phyloP scores from a whole-genome alignment of 2,329 filamentous ascomycete species.

The Aspergillus proliferans region DNA sequence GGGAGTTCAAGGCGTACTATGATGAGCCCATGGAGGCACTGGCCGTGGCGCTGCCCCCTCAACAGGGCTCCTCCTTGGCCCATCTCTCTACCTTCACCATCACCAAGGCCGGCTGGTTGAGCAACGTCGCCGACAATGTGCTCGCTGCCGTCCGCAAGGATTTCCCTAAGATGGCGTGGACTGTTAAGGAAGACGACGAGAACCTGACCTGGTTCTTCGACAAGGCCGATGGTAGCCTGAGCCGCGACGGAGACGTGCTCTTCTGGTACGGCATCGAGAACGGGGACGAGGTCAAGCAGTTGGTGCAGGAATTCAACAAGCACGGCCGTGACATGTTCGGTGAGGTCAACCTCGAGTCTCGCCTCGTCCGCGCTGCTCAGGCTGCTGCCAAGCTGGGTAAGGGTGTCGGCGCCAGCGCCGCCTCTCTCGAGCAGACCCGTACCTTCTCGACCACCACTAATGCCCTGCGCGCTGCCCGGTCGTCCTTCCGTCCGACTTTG shows the following conservation, averaged over 20 bases:
- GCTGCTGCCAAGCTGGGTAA: constrained; percentile 55
- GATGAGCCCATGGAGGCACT: constrained; percentile 92
- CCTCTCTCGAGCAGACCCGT: constrained; percentile 55
- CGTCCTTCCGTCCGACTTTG: constrained; percentile 21
- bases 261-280: constrained; percentile 93
- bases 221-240: constrained; percentile 88
- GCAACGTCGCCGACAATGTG: constrained; percentile 90
- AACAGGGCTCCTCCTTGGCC: constrained; percentile 60
- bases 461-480: constrained; percentile 31
- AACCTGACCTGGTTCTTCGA: constrained; percentile 98
- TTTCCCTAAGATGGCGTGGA: constrained; percentile 85
- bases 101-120: constrained; percentile 90
- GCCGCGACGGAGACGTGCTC: constrained; percentile 76
- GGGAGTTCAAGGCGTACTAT: constrained; percentile 86
- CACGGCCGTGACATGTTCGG: constrained; percentile 82
- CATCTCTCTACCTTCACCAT: constrained; percentile 87
- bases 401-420: constrained; percentile 41
- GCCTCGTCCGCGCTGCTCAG: constrained; percentile 70
- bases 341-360: constrained; percentile 80
- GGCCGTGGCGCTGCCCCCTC: constrained; percentile 75
- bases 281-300: constrained; percentile 69
- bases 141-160: constrained; percentile 93
- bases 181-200: constrained; percentile 92
- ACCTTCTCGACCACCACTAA: constrained; percentile 58
- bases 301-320: constrained; percentile 79